Conservation (phyloP, 164 flowering plant genomes). For the Macadamia tetraphylla region DNA sequence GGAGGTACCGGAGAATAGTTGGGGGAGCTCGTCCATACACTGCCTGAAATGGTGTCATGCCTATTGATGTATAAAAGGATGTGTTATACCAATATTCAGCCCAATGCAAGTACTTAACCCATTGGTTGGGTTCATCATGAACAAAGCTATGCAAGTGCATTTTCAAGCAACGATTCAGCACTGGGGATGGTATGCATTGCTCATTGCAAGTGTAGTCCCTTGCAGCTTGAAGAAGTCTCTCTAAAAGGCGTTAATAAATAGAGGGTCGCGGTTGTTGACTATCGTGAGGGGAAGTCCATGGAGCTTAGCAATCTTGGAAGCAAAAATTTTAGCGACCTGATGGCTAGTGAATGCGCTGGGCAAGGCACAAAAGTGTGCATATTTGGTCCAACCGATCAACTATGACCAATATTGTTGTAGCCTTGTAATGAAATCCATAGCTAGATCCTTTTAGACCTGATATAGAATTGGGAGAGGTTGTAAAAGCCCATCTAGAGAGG, state of each 20-base stretch:
- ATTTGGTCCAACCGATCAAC: constrained; percentile 1
- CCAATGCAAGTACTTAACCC: too few relatives aligned
- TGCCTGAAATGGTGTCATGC: too few relatives aligned
- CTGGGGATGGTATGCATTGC: constrained; percentile 1
- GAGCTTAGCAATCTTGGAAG: background rate
- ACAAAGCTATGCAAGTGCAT: too few relatives aligned
- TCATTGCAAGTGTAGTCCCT: background rate
- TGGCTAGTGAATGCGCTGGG: background rate
- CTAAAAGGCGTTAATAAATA: background rate
- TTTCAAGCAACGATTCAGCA: background rate
- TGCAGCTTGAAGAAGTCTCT: background rate
- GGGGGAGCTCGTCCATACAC: too few relatives aligned
- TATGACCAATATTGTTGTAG: background rate
- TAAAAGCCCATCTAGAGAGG: too few relatives aligned
- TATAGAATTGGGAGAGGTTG: too few relatives aligned
- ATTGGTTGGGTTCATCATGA: too few relatives aligned
- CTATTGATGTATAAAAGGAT: too few relatives aligned
- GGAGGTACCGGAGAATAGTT: too few relatives aligned
- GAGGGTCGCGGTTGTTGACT: background rate
- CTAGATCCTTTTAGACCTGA: background rate
- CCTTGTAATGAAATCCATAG: constrained; percentile 2
- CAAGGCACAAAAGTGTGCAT: background rate
- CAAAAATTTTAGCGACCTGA: background rate
- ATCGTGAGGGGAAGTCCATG: constrained; percentile 10
- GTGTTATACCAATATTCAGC: too few relatives aligned